Evolutionary conservation across 331 rosid species (phyloP).

Genomic region (Pyrus hybrid): DNA sequence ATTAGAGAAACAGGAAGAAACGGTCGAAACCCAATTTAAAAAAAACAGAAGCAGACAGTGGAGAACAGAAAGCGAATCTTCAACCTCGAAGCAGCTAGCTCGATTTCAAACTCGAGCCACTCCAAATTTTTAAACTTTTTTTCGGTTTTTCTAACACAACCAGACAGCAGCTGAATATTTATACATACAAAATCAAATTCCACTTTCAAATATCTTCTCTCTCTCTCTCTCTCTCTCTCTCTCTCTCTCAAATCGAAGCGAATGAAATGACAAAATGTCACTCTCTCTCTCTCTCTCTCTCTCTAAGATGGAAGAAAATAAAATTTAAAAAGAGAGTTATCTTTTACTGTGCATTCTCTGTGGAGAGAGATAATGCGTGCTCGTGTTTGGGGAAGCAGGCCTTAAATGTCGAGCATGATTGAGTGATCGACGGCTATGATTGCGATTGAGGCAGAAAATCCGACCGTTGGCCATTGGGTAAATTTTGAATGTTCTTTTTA

Average conservation of each 20-base stretch:
- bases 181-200: slow-evolving; percentile 3
- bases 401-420: slow-evolving; percentile 36
- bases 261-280: not conserved
- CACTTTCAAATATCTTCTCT: slow-evolving; percentile 24
- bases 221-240: not conserved
- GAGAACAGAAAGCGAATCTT: too few relatives aligned
- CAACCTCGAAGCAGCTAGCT: not conserved
- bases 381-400: not conserved
- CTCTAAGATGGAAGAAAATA: slow-evolving; percentile 11
- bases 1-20: slow-evolving; percentile 17
- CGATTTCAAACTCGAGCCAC: slow-evolving; percentile 18
- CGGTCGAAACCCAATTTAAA: slow-evolving; percentile 4
- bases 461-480: slow-evolving; percentile 58
- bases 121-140: slow-evolving; percentile 12
- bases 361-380: not conserved
- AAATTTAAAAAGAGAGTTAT: not conserved
- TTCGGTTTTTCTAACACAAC: not conserved
- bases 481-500: slow-evolving; percentile 48
- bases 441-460: slow-evolving; percentile 24
- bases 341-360: not conserved
- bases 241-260: slow-evolving; percentile 20
- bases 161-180: slow-evolving; percentile 17
- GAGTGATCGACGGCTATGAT: slow-evolving; percentile 40
- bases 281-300: not conserved
- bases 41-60: not conserved